phyloP scores from a whole-genome alignment of 768 basidiomycete species.

The Mycena chlorophos region DNA sequence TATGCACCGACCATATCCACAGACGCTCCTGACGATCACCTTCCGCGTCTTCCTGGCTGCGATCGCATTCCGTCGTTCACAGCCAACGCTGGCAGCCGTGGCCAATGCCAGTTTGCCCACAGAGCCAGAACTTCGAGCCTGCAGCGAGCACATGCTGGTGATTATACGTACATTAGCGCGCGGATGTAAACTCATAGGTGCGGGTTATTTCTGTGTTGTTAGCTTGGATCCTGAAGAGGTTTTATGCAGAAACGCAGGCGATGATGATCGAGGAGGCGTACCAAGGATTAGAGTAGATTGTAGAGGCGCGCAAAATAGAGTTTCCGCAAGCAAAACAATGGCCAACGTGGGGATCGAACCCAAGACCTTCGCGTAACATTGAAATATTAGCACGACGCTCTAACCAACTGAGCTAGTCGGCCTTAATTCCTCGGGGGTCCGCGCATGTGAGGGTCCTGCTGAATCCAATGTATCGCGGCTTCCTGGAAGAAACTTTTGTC shows the following conservation, averaged over 20 bases:
- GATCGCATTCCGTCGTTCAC: background rate
- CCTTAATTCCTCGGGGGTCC: too few relatives aligned
- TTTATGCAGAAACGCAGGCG: background rate
- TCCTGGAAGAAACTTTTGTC: too few relatives aligned
- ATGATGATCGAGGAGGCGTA: background rate
- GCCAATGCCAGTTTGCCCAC: background rate
- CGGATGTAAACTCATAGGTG: background rate
- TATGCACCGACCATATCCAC: background rate
- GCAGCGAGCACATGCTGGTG: background rate
- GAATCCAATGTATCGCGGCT: too few relatives aligned
- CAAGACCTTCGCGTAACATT: conserved; percentile 69
- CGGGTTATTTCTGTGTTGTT: background rate
- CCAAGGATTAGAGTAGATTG: background rate
- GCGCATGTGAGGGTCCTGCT: too few relatives aligned
- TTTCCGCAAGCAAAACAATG: conserved; percentile 28
- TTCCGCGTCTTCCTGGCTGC: background rate
- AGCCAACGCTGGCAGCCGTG: background rate
- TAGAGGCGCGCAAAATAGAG: background rate
- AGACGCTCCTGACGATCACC: background rate
- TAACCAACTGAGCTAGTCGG: conserved; percentile 94
- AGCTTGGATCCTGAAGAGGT: background rate
- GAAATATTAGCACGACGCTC: conserved; percentile 80
- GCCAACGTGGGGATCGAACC: conserved; percentile 81
- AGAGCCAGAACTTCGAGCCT: background rate
- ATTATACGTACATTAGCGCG: background rate